Conservation (phyloP, 768 basidiomycete genomes). For the Panaeolus cyanescens region DNA sequence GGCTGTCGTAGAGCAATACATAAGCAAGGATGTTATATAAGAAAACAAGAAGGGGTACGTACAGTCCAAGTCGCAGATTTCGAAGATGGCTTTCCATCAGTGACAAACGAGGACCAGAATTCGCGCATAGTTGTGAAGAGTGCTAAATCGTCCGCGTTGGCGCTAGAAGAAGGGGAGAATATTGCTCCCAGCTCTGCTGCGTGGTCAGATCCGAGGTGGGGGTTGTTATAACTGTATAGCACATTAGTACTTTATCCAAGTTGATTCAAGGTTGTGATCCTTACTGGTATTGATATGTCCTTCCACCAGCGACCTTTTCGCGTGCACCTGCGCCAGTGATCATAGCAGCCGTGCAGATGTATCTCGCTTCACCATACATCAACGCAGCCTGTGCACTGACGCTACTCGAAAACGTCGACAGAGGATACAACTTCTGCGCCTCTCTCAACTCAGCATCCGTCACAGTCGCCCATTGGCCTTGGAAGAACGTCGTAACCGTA, state of each 20-base stretch:
- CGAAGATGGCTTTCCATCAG: conserved; percentile 29
- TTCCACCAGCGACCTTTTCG: neutral
- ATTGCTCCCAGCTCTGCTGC: conserved; percentile 38
- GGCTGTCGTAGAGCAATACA: conserved; percentile 11
- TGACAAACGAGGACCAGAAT: conserved; percentile 42
- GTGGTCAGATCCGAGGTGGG: conserved; percentile 38
- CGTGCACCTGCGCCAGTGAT: conserved; percentile 28
- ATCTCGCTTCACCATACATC: conserved; percentile 47
- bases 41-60: conserved; percentile 6
- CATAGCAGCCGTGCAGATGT: conserved; percentile 43
- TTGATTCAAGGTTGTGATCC: conserved; percentile 1
- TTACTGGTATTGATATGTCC: conserved; percentile 39
- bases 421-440: conserved; percentile 36
- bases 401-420: conserved; percentile 31
- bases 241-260: neutral
- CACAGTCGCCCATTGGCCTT: conserved; percentile 38
- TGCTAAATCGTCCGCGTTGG: conserved; percentile 26
- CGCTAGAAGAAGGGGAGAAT: conserved; percentile 26
- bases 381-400: conserved; percentile 42
- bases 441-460: conserved; percentile 27
- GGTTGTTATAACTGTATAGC: conserved; percentile 38
- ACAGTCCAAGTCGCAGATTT: conserved; percentile 30
- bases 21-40: neutral
- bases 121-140: conserved; percentile 40
- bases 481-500: conserved; percentile 43